Percentiles rank a stretch among this genome's conserved stretches.
These are phyloP conservation scores for Ophiostoma pallidulum DNA, from an alignment of 2,329 filamentous ascomycete species.

Conservation along the genomic window DNA sequence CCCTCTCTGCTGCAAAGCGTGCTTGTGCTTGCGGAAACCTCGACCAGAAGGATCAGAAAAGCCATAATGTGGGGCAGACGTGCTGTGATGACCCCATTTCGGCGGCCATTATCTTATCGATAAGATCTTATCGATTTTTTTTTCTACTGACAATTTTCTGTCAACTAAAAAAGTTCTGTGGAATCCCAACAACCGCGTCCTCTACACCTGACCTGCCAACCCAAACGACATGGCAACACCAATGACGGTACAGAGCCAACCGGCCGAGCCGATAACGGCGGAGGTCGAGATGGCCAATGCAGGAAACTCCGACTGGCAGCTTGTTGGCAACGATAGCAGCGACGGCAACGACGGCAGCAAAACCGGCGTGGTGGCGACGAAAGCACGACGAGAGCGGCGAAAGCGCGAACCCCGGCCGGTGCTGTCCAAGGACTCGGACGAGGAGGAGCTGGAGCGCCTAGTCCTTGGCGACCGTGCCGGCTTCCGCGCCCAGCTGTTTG, in stretches of 20 bases:
- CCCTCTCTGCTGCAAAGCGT: too few relatives aligned
- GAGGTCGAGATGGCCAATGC: constrained; percentile 15
- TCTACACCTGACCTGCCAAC: not conserved
- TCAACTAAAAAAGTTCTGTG: constrained; percentile 1
- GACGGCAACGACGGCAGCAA: too few relatives aligned
- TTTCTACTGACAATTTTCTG: constrained; percentile 9
- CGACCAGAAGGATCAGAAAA: too few relatives aligned
- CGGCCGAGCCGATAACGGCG: not conserved
- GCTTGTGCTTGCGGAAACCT: too few relatives aligned
- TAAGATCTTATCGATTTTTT: constrained; percentile 9
- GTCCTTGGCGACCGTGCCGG: constrained; percentile 82
- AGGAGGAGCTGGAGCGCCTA: constrained; percentile 76
- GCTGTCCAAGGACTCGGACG: constrained; percentile 66
- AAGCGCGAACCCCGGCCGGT: constrained; percentile 17
- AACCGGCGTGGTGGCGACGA: too few relatives aligned
- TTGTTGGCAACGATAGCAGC: constrained; percentile 19
- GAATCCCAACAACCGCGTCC: not conserved
- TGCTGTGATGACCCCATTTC: too few relatives aligned
- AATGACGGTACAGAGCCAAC: not conserved
- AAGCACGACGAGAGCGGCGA: too few relatives aligned
- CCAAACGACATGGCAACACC: not conserved
- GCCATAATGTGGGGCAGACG: not conserved
- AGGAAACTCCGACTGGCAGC: constrained; percentile 20
- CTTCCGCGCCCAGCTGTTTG: constrained; percentile 66
- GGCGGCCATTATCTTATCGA: constrained; percentile 8